phyloP scores from a whole-genome alignment of 2,329 filamentous ascomycete species.

The Sporothrix phasma region DNA sequence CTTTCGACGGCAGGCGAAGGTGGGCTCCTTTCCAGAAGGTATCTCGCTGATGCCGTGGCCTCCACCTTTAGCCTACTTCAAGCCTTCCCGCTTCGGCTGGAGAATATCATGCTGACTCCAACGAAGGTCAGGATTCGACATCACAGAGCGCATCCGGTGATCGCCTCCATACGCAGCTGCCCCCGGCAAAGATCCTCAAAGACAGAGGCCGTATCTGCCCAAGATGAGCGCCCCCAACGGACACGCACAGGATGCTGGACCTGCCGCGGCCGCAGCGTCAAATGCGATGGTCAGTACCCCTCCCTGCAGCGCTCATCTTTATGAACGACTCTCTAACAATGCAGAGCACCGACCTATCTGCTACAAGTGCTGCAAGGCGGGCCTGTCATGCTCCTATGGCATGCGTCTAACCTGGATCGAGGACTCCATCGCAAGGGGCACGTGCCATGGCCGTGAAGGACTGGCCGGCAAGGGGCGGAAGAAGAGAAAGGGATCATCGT shows the following conservation, averaged over 20 bases:
- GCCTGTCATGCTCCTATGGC: conserved; percentile 5
- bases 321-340: neutral
- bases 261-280: conserved; percentile 11
- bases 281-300: conserved; percentile 6
- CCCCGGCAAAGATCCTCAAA: neutral
- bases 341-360: conserved; percentile 1
- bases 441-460: conserved; percentile 10
- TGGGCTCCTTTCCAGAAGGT: neutral
- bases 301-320: neutral
- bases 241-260: conserved; percentile 11
- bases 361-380: conserved; percentile 2
- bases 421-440: conserved; percentile 6
- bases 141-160: neutral
- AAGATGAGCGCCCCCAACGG: neutral
- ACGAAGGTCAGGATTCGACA: neutral
- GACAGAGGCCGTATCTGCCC: neutral
- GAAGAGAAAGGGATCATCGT: neutral
- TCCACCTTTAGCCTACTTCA: no score
- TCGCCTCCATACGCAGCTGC: neutral
- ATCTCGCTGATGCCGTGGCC: neutral
- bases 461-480: neutral
- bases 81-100: neutral
- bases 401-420: conserved; percentile 11
- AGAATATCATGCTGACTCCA: neutral
- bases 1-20: neutral